phyloP scores from a whole-genome alignment of 345 rosid genomes.

The Mercurialis annua region DNA sequence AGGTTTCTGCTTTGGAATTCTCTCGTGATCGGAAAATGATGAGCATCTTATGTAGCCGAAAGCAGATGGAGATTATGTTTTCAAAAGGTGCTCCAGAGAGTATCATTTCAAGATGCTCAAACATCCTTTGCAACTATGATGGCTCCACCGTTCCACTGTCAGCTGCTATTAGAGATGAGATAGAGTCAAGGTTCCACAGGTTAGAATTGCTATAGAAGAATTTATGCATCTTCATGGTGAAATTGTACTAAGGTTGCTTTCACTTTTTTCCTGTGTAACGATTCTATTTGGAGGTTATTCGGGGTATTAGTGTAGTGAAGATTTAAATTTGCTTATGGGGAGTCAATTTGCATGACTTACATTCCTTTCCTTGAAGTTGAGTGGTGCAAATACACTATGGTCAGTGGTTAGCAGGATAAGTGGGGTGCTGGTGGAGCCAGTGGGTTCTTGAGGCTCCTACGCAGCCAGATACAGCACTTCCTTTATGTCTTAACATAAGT shows the following conservation, averaged over 20 bases:
- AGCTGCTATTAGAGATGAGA: constrained; percentile 57
- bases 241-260: not conserved
- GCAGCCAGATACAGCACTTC: not conserved
- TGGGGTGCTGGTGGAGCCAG: not conserved
- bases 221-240: not conserved
- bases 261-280: not conserved
- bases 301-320: not conserved
- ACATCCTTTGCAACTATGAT: constrained; percentile 73
- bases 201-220: constrained; percentile 22
- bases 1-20: constrained; percentile 89
- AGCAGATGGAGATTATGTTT: constrained; percentile 67
- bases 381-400: not conserved
- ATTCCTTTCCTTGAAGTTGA: not conserved
- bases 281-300: not conserved
- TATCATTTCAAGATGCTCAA: constrained; percentile 78
- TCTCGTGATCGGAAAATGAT: constrained; percentile 99
- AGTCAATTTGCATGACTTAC: not conserved
- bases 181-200: constrained; percentile 84
- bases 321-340: too few relatives aligned
- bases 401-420: not conserved
- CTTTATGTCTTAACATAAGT: not conserved
- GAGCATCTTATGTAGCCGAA: constrained; percentile 89
- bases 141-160: constrained; percentile 81
- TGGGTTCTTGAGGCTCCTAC: not conserved
- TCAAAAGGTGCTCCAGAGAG: constrained; percentile 99